These are phyloP conservation scores for Euptelea pleiosperma DNA, from an alignment of 164 flowering plant species.

Conservation along the genomic window DNA sequence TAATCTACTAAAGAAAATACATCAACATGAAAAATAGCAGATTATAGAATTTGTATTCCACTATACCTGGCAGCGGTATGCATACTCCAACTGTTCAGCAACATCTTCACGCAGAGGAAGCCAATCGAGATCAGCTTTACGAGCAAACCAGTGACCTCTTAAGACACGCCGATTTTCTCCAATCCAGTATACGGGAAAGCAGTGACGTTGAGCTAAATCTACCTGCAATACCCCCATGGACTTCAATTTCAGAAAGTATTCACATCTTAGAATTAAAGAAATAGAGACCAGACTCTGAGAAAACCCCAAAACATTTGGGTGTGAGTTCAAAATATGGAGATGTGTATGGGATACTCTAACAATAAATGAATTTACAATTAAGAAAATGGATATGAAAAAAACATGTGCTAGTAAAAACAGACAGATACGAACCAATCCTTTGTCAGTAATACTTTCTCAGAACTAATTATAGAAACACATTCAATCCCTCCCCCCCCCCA, in stretches of 20 bases:
- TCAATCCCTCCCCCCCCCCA: too few relatives aligned
- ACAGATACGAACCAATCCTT: too few relatives aligned
- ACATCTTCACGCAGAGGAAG: constrained; percentile 93
- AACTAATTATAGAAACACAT: too few relatives aligned
- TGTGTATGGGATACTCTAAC: too few relatives aligned
- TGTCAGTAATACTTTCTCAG: too few relatives aligned
- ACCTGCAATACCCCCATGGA: constrained; percentile 49
- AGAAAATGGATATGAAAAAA: too few relatives aligned
- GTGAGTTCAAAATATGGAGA: too few relatives aligned
- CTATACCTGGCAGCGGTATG: constrained; percentile 73
- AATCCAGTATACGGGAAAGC: constrained; percentile 95
- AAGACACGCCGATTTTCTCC: constrained; percentile 93
- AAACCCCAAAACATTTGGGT: too few relatives aligned
- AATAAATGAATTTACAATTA: too few relatives aligned
- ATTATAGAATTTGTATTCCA: background rate
- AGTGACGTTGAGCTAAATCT: constrained; percentile 74
- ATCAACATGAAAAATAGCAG: background rate
- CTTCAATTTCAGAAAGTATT: constrained; percentile 5
- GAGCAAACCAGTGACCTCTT: constrained; percentile 99
- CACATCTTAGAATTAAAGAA: background rate
- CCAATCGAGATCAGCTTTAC: constrained; percentile 91
- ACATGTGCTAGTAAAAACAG: too few relatives aligned
- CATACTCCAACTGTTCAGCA: constrained; percentile 88
- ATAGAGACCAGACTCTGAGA: background rate
- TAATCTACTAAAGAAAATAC: background rate